Percentiles rank a stretch among this genome's conserved stretches.
Conservation (phyloP, 106 monocot species). For the Phalaenopsis aphrodite region DNA sequence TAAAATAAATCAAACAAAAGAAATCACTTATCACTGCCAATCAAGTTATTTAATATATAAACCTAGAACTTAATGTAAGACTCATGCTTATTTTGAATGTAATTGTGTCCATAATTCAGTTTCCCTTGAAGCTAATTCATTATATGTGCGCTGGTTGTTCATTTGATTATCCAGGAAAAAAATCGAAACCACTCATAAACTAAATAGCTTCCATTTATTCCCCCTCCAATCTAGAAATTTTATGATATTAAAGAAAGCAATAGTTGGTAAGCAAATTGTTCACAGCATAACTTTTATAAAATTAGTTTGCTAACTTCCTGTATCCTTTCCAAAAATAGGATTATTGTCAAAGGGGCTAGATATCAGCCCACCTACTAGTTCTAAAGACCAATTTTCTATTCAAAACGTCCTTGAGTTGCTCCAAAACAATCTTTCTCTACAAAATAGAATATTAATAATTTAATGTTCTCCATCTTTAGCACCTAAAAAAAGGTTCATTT, state of each 20-base stretch:
- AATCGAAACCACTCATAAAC: neutral
- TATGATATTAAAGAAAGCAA: too few relatives aligned
- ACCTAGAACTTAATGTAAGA: neutral
- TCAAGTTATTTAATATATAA: neutral
- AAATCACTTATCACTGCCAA: neutral
- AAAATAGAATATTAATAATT: neutral
- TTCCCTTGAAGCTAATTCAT: neutral
- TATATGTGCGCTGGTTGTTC: neutral
- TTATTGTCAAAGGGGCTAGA: too few relatives aligned
- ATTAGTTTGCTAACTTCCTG: too few relatives aligned
- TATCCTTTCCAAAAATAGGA: too few relatives aligned
- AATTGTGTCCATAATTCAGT: neutral
- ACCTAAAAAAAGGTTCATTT: neutral
- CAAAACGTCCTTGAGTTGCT: neutral
- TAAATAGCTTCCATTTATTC: neutral
- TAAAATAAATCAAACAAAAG: too few relatives aligned
- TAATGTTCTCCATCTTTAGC: neutral
- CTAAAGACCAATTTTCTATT: neutral
- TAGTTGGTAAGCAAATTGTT: too few relatives aligned
- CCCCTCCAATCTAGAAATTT: too few relatives aligned
- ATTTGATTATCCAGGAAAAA: neutral
- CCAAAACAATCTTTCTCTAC: neutral
- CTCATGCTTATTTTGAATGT: neutral
- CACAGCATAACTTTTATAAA: too few relatives aligned
- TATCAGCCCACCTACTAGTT: too few relatives aligned